Evolutionary conservation across 805 yeast species (phyloP), one percentile per base, ranked within the genome.

Genomic region (Pichia exigua): DNA sequence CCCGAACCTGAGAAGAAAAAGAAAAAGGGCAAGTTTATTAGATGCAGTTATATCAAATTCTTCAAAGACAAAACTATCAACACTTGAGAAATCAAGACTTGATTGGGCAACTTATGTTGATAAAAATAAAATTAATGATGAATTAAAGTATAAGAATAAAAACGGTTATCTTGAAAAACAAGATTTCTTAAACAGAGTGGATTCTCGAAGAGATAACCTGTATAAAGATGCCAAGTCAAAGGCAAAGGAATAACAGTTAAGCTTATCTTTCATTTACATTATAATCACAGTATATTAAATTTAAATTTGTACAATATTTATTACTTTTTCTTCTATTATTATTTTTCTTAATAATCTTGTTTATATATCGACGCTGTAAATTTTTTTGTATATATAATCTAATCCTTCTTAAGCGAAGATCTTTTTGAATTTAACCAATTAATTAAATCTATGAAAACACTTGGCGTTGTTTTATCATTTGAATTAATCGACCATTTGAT

Each of bases 51-150:
- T 89, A 45, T 72, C 79, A 44, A 77, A 83, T 12, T 74, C 86
- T 3, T 79, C 84, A 56, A 82, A 85, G 58, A 81, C 87, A 32
- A 92, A 89, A 64, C 73, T 94, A 55, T 87, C 95, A 24, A 94
- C 99, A 0, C 72, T 94, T 57, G 98, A 94, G 65, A 94, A 94
- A 68, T 87, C 96, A 1, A 74, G 95, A 56, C 73, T 94, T 47
- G 99, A 94, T 68, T 94, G 98, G 96, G 95, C 95, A 1, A 81
- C 87, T 45, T 90, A 87, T 69, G 97, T 94, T 30, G 97, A 92
- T 68, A 77, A 85, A 57, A 82, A 83, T 57, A 90, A 90, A 51
- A 83, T 94, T 45, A 75, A 79, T 48, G 97, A 88, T 57, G 99
- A 94, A 56, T 77, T 94, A 62, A 77, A 75, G 46, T 76, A 79